Percentiles rank a stretch among this genome's conserved stretches.
These are phyloP conservation scores for Colletotrichum truncatum DNA, from an alignment of 2,329 filamentous ascomycete genomes.

Conservation along the genomic window DNA sequence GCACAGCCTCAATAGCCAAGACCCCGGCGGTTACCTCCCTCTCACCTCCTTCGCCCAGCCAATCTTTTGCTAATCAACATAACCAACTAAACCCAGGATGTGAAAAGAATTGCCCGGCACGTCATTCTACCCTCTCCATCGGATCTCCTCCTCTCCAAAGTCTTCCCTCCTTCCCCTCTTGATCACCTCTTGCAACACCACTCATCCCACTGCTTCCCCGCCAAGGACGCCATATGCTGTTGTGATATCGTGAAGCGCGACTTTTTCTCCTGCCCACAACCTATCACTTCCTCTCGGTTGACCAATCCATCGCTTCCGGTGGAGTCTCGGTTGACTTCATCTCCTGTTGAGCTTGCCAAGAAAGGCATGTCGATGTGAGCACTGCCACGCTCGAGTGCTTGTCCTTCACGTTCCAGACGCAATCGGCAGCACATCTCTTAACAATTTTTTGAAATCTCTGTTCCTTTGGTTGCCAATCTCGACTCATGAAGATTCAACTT, in stretches of 20 bases:
- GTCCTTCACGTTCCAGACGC: not conserved
- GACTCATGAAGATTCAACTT: not conserved
- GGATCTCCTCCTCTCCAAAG: constrained; percentile 3
- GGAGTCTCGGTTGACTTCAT: constrained; percentile 25
- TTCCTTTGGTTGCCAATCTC: not conserved
- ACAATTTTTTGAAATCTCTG: constrained; percentile 1
- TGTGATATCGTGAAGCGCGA: constrained; percentile 25
- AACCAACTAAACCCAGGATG: constrained; percentile 15
- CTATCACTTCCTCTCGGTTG: constrained; percentile 8
- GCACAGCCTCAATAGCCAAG: constrained; percentile 31
- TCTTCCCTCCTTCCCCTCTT: constrained; percentile 27
- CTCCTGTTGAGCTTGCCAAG: constrained; percentile 24
- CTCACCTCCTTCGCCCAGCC: constrained; percentile 13
- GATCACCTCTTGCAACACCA: constrained; percentile 7
- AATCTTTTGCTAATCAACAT: constrained; percentile 23
- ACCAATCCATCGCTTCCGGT: constrained; percentile 5
- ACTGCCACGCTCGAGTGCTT: constrained; percentile 22
- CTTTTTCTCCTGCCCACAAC: constrained; percentile 3
- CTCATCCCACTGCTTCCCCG: constrained; percentile 13
- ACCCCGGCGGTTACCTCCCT: constrained; percentile 22
- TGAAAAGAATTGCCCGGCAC: constrained; percentile 14
- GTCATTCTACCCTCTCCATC: constrained; percentile 15
- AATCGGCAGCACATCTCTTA: not conserved
- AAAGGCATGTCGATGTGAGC: constrained; percentile 31
- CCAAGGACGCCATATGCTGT: constrained; percentile 14